A percentile compares a stretch with the other conserved stretches of the same genome.
Conservation (phyloP, 2,329 filamentous ascomycete genomes). For the Neodidymelliopsis sp. region DNA sequence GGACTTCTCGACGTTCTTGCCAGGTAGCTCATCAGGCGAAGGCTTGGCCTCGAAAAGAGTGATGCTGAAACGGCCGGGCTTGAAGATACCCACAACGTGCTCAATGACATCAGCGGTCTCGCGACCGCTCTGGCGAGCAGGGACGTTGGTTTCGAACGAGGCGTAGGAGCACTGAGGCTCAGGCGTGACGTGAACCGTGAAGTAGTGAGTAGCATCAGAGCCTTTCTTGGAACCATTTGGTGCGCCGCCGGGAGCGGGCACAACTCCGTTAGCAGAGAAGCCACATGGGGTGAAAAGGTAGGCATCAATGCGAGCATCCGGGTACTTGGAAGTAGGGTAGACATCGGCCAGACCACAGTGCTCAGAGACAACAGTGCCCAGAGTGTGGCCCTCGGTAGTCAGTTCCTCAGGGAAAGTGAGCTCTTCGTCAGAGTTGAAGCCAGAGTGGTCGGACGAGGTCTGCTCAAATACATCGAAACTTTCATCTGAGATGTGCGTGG, state of each 20-base stretch:
- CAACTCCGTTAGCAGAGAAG: constrained; percentile 95
- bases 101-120: constrained; percentile 91
- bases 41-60: constrained; percentile 93
- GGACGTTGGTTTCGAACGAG: constrained; percentile 98
- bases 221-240: constrained; percentile 54
- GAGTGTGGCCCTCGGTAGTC: constrained; percentile 90
- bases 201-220: constrained; percentile 73
- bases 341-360: constrained; percentile 87
- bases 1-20: constrained; percentile 52
- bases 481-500: constrained; percentile 59
- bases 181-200: constrained; percentile 97
- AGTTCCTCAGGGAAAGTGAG: constrained; percentile 72
- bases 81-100: constrained; percentile 95
- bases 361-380: constrained; percentile 92
- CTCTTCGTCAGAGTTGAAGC: constrained; percentile 64
- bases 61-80: constrained; percentile 95
- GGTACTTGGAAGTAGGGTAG: constrained; percentile 85
- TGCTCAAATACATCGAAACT: constrained; percentile 84
- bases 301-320: constrained; percentile 91
- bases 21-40: constrained; percentile 50
- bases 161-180: constrained; percentile 97
- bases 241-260: constrained; percentile 72
- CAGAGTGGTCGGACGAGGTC: constrained; percentile 68
- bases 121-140: constrained; percentile 83
- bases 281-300: constrained; percentile 97